Evolutionary conservation across 192 early-diverging fungal genomes (phyloP), one percentile per base, ranked within the genome.

Genomic region (Phycomyces blakesleeanus): DNA sequence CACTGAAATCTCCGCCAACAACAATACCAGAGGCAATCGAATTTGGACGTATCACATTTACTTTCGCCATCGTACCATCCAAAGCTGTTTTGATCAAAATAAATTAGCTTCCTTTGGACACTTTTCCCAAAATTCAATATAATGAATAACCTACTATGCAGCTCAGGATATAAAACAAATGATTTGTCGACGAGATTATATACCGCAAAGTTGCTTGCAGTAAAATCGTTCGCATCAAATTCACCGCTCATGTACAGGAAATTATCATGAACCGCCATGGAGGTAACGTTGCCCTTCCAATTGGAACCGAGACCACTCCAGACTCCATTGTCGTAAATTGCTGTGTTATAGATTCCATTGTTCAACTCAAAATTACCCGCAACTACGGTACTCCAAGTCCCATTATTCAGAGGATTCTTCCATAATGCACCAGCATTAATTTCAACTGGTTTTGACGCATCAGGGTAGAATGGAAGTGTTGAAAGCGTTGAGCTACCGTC

Each of bases 1-100:
- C 81, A 50, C 69, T 64, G 68, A 88, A 88, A n/a, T 73, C 76
- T 8, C 85, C 86, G 16, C 74, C 86, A 5, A 86, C 80, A 37
- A 83, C 37, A 15, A 87, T 66, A 8, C 18, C 59, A 34, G 64
- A 69, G 18, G 61, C 69, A 41, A 56, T 54, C 2, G 58, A 29
- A 22, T 49, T 63, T 38, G 51, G 34, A 1, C 44, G 65, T 40
- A 72, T 67, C 21, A 74, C 56, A 40, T 73, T 80, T 27, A 68
- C 34, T 11, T 37, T 53, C 0, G 49, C 51, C 16, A 39, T 63
- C 16, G 62, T 65, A 37, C 68, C 64, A 59, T 57, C 51, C 21
- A 37, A 61, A 54, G 58, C 72, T 71, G 21, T 7, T 18, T 27
- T 37, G 47, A 63, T 11, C 24, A 21, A 29, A 57, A 18, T 3